Evolutionary conservation across 2,329 filamentous ascomycete species (phyloP), one percentile per base, ranked within the genome.

Genomic region (Ceratocystis cacaofunesta): DNA sequence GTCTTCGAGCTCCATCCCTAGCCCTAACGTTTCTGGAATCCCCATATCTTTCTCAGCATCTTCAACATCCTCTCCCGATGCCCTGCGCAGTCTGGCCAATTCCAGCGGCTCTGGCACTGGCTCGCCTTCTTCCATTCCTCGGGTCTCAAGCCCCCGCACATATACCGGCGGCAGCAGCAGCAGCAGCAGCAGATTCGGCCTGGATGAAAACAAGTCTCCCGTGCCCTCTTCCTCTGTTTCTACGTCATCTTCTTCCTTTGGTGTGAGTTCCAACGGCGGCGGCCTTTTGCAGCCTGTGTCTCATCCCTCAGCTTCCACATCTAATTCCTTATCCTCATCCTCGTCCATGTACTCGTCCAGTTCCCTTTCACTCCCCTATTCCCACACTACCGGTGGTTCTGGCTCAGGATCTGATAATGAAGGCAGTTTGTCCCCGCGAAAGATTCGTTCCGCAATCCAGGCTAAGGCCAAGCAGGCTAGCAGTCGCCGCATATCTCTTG

Each of bases 401-500:
- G 65, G 62, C 44, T 64, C 65, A 67, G 65, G 61, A 41, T 67
- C 65, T 67, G 65, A 67, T 67, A 67, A 67, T 57, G 62, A 67
- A 67, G 65, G 62, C 46, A 67, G 65, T 67, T 64, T 67, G 60
- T 67, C 66, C 46, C 66, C 63, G 30, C 63, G 61, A 65, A 67
- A 65, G 66, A 67, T 65, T 48, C 63, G 66, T 61, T 67, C 66
- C 63, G 63, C 63, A 61, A 65, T 65, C 58, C 46, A 67, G 61
- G 65, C 62, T 43, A 64, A 64, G 55, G 58, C 63, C 44, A 61
- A 58, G 19, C 60, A 65, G 46, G 22, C 48, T 17, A 22, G 50
- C 22, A 55, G 61, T 28, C 65, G 65, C 32, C 65, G 65, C 22
- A 66, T 66, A 62, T 66, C 61, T n/a, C 52, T 66, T 7, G 65